Percentiles rank a stretch among this genome's conserved stretches.
phyloP scores from a whole-genome alignment of 2,329 filamentous ascomycete species.

The Cryoendolithus antarcticus region DNA sequence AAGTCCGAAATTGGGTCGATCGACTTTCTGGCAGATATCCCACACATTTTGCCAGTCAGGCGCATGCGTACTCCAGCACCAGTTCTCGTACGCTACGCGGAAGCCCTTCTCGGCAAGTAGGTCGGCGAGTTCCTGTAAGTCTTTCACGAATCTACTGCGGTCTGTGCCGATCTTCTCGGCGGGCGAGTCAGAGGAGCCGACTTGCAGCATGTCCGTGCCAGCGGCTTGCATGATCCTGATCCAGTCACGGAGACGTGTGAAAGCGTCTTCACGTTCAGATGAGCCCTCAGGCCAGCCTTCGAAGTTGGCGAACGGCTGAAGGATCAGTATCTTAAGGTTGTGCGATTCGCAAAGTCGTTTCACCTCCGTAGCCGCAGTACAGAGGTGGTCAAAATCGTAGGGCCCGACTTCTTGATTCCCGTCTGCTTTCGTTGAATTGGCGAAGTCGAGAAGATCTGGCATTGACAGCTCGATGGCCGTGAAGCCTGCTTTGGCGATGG shows the following conservation, averaged over 20 bases:
- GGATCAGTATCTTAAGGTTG: slow-evolving; percentile 51
- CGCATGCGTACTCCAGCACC: slow-evolving; percentile 66
- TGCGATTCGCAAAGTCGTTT: slow-evolving; percentile 42
- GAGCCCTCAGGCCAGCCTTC: slow-evolving; percentile 57
- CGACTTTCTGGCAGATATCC: slow-evolving; percentile 51
- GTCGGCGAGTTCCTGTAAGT: slow-evolving; percentile 53
- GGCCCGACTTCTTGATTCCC: slow-evolving; percentile 32
- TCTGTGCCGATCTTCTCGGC: slow-evolving; percentile 39
- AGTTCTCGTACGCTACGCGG: slow-evolving; percentile 65
- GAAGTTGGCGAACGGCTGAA: slow-evolving; percentile 67
- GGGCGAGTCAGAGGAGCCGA: slow-evolving; percentile 52
- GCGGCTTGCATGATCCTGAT: slow-evolving; percentile 57
- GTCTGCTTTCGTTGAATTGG: slow-evolving; percentile 25
- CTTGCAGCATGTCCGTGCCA: slow-evolving; percentile 59
- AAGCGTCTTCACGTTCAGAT: slow-evolving; percentile 48
- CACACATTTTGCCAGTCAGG: slow-evolving; percentile 58
- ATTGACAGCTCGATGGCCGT: slow-evolving; percentile 61
- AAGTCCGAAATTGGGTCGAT: slow-evolving; percentile 56
- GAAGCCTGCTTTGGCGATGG: slow-evolving; percentile 55
- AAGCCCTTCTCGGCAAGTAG: slow-evolving; percentile 45
- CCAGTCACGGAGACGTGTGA: slow-evolving; percentile 53
- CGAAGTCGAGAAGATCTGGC: slow-evolving; percentile 57
- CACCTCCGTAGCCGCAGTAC: slow-evolving; percentile 42
- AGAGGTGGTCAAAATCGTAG: slow-evolving; percentile 49
- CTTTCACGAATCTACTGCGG: slow-evolving; percentile 41